Evolutionary conservation across 1,284 basidiomycete genomes (phyloP).

Genomic region (Afroboletus lepidellus): DNA sequence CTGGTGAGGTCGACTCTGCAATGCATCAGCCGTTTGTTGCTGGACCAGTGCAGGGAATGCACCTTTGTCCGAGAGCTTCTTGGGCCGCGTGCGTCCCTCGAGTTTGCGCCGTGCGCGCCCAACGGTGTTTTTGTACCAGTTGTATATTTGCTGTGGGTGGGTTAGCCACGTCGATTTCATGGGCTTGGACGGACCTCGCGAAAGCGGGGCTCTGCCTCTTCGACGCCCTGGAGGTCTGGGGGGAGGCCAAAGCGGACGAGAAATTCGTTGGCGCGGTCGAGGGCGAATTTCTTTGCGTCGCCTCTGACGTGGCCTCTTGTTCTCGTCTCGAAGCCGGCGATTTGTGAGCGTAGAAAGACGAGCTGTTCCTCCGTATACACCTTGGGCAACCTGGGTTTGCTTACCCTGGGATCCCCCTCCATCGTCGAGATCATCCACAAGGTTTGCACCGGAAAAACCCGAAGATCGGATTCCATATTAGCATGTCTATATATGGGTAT

Average conservation of each 20-base stretch:
- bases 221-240: conserved; percentile 46
- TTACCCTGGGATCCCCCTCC: conserved; percentile 36
- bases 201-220: conserved; percentile 55
- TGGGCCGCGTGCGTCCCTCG: conserved; percentile 49
- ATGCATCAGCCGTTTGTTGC: neutral
- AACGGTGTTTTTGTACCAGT: conserved; percentile 67
- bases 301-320: conserved; percentile 49
- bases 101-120: conserved; percentile 54
- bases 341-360: conserved; percentile 49
- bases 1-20: conserved; percentile 12
- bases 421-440: conserved; percentile 18
- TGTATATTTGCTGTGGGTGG: conserved; percentile 56
- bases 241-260: conserved; percentile 55
- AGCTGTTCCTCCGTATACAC: conserved; percentile 51
- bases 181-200: conserved; percentile 51
- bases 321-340: conserved; percentile 51
- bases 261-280: conserved; percentile 58
- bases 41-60: conserved; percentile 1
- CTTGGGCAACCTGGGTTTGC: conserved; percentile 58
- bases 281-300: conserved; percentile 61
- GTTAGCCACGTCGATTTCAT: no score
- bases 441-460: conserved; percentile 19
- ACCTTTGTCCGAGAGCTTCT: conserved; percentile 49
- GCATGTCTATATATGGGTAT: neutral
- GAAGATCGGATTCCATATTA: conserved; percentile 32